Conservation (phyloP, 1,284 basidiomycete species). For the Ganoderma multipileum region DNA sequence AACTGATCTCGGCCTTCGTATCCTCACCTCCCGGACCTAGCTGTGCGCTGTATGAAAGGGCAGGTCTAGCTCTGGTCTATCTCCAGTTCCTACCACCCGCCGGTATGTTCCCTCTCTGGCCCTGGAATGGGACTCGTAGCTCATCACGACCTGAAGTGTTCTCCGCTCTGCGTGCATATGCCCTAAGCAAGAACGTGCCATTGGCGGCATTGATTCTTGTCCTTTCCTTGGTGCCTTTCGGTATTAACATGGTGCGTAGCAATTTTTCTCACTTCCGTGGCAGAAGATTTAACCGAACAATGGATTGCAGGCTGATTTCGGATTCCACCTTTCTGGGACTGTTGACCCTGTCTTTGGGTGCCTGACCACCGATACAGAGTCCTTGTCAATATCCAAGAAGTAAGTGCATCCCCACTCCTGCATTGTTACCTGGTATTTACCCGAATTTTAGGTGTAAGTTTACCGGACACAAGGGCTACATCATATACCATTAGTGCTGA, state of each 20-base stretch:
- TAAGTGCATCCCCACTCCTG: background rate
- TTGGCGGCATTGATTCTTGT: background rate
- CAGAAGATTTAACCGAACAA: too few species aligned
- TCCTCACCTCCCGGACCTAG: background rate
- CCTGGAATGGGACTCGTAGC: too few species aligned
- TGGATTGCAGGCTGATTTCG: background rate
- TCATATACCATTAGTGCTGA: background rate
- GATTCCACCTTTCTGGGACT: background rate
- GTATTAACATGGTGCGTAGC: background rate
- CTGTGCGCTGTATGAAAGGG: background rate
- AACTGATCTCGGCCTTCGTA: background rate
- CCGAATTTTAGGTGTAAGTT: background rate
- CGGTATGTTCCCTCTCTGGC: background rate
- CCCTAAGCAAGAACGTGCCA: background rate
- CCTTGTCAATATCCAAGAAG: background rate
- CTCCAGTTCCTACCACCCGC: background rate
- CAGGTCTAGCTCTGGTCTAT: background rate
- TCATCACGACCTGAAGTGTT: background rate
- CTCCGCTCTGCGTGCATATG: slow-evolving; percentile 2
- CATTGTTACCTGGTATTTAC: too few species aligned
- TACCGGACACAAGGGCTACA: background rate
- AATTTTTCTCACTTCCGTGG: too few species aligned
- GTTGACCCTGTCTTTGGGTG: slow-evolving; percentile 2
- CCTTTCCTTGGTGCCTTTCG: slow-evolving; percentile 7
- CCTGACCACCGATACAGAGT: background rate